Percentiles rank a stretch among this genome's conserved stretches.
Evolutionary conservation across 2,329 filamentous ascomycete species (phyloP).

Genomic region (Thielaviopsis euricoi): DNA sequence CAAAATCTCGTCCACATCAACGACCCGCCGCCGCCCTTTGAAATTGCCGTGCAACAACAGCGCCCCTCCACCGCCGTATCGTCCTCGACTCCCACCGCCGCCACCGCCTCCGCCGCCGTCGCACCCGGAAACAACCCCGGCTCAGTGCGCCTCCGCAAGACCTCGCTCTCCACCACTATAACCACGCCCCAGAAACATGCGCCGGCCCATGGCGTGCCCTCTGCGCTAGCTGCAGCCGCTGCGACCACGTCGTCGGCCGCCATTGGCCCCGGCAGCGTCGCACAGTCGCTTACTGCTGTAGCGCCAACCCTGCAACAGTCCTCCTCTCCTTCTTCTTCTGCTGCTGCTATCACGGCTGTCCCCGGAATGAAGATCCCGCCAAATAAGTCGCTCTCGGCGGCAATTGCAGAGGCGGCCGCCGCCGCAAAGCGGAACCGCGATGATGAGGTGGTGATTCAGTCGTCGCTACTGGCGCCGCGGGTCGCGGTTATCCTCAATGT

Average conservation of each 20-base stretch:
- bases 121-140: not conserved
- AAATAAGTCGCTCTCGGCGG: slow-evolving; percentile 8
- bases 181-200: not conserved
- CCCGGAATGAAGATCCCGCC: slow-evolving; percentile 9
- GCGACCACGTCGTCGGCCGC: not conserved
- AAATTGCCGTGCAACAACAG: not conserved
- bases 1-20: slow-evolving; percentile 1
- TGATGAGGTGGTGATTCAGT: slow-evolving; percentile 6
- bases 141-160: not conserved
- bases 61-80: not conserved
- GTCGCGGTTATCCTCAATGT: slow-evolving; percentile 65
- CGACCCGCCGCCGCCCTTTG: slow-evolving; percentile 10
- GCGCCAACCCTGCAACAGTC: not conserved
- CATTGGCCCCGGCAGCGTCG: not conserved
- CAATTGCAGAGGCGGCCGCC: slow-evolving; percentile 7
- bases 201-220: not conserved
- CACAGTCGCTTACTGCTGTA: not conserved
- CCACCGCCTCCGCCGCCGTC: not conserved
- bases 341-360: not conserved
- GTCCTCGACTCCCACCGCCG: not conserved
- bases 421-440: not conserved
- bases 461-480: slow-evolving; percentile 50
- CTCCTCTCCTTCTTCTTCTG: not conserved
- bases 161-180: not conserved
- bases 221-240: not conserved